phyloP scores from a whole-genome alignment of 2,329 filamentous ascomycete genomes.

The Arthrobotrys sinensis region DNA sequence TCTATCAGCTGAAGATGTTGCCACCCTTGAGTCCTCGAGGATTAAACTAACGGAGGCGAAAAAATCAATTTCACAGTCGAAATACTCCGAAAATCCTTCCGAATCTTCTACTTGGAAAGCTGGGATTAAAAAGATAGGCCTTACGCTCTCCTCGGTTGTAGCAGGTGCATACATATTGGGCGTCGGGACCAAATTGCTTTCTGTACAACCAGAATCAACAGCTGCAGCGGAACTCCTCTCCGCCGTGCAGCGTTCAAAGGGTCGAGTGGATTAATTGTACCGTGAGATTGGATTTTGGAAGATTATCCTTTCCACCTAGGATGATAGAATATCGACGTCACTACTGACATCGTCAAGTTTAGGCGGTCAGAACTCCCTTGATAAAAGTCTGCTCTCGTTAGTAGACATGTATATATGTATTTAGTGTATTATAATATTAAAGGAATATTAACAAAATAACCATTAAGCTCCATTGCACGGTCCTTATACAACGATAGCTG shows the following conservation, averaged over 20 bases:
- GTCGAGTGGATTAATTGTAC: background rate
- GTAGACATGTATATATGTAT: slow-evolving; percentile 48
- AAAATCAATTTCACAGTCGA: slow-evolving; percentile 12
- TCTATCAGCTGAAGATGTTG: slow-evolving; percentile 44
- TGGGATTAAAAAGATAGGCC: slow-evolving; percentile 12
- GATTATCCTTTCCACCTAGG: background rate
- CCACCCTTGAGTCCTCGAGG: slow-evolving; percentile 35
- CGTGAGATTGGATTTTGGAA: background rate
- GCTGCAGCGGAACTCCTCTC: slow-evolving; percentile 50
- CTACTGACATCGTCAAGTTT: background rate
- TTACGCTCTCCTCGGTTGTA: slow-evolving; percentile 24
- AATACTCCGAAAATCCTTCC: background rate
- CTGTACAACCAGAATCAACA: slow-evolving; percentile 36
- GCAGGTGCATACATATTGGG: slow-evolving; percentile 38
- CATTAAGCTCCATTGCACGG: background rate
- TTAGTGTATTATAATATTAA: slow-evolving; percentile 9
- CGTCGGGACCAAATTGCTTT: slow-evolving; percentile 44
- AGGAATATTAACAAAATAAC: slow-evolving; percentile 3
- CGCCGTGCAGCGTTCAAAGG: slow-evolving; percentile 43
- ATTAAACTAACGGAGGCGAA: slow-evolving; percentile 8
- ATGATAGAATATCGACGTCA: background rate
- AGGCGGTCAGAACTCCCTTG: background rate
- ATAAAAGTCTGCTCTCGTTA: background rate
- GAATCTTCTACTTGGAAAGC: background rate
- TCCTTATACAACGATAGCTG: background rate